Evolutionary conservation across 768 basidiomycete species (phyloP).

Genomic region (Boletus vinaceobasis): DNA sequence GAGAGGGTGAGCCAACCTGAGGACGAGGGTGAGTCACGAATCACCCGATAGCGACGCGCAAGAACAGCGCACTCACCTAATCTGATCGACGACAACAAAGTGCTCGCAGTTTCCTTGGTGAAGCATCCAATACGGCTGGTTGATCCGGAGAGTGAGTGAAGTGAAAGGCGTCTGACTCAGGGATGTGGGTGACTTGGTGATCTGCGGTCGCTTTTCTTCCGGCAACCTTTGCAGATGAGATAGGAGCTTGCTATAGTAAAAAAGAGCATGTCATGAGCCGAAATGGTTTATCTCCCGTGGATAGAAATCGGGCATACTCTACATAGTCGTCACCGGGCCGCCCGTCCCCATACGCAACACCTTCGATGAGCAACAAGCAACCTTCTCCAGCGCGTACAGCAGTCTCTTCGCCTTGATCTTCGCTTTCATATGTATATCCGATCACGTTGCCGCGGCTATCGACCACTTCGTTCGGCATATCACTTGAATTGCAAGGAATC

Average conservation of each 20-base stretch:
- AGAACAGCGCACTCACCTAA: constrained; percentile 48
- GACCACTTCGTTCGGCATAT: constrained; percentile 43
- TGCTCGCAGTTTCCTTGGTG: constrained; percentile 84
- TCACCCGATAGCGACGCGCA: neutral
- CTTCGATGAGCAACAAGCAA: constrained; percentile 61
- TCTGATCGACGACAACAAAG: constrained; percentile 67
- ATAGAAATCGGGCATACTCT: constrained; percentile 36
- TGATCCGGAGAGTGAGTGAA: constrained; percentile 56
- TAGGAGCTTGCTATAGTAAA: constrained; percentile 43
- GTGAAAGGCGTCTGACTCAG: constrained; percentile 49
- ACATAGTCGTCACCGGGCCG: constrained; percentile 51
- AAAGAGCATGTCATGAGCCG: neutral
- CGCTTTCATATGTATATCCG: constrained; percentile 30
- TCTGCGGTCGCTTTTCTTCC: constrained; percentile 28
- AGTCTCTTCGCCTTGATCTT: constrained; percentile 1
- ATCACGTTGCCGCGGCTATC: constrained; percentile 30
- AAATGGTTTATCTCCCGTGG: neutral
- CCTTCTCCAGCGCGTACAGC: constrained; percentile 27
- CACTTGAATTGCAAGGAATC: constrained; percentile 63
- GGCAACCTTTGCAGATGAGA: constrained; percentile 34
- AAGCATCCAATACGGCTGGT: constrained; percentile 79
- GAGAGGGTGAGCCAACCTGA: constrained; percentile 54
- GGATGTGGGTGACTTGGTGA: constrained; percentile 39
- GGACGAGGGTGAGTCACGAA: constrained; percentile 4
- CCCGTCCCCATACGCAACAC: constrained; percentile 55